Evolutionary conservation across 2,329 filamentous ascomycete genomes (phyloP), one percentile per base, ranked within the genome.

Genomic region (Calycina herbarum): DNA sequence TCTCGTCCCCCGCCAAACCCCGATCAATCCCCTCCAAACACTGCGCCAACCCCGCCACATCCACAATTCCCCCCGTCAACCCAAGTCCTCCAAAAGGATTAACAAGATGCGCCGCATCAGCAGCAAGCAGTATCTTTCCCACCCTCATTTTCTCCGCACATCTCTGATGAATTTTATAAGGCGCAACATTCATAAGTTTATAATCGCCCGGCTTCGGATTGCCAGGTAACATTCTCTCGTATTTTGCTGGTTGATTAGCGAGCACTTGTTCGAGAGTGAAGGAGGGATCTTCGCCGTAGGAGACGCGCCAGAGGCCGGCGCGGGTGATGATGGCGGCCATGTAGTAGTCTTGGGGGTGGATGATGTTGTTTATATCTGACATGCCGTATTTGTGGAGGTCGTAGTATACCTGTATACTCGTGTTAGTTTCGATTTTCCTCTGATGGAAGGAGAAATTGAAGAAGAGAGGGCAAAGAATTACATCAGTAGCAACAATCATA

Each of bases 51-150:
- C 85, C 84, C 6, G 84, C 86, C 2, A 86, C 81, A 69, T 89
- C 87, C n/a, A 85, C 84, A 64, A 89, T 85, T 0, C 86, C 87
- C 7, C 86, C 86, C 0, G 86, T 89, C 59, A 89, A 81, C 1
- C 87, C 87, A n/a, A 89, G 77, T 0, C 87, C 86, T 56, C 87
- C 87, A 76, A 81, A 82, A 57, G 80, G 80, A 67, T 82, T 82
- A 69, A 80, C 82, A 27, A 82, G 66, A 74, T 84, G 82, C 2
- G 80, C 82, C 24, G 82, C 82, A 74, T 84, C 82, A 0, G 81
- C 81, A 1, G 80, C 81, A 1, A 84, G 73, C 8, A 81, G 15
- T 51, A 83, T 73, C 40, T 78, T 76, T 0, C 81, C 81, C 3
- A 80, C 79, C 13, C 81, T 73, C 66, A 83, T 80, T 17, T 74